Evolutionary conservation across 2,329 filamentous ascomycete genomes (phyloP), one percentile per base, ranked within the genome.

Genomic region (Penicillium sp.): DNA sequence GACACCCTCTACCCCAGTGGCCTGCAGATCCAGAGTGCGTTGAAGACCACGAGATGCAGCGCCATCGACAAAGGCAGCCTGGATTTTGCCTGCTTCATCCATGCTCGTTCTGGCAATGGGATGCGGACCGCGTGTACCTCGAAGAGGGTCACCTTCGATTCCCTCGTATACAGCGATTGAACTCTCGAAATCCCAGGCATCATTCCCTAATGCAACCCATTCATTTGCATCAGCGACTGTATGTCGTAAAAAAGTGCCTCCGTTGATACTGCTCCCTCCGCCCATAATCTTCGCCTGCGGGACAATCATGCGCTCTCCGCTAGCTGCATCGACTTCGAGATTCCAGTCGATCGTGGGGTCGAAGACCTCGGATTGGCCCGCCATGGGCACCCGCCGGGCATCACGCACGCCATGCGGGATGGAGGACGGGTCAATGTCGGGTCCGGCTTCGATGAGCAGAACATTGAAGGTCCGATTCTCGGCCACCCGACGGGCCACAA

Each of bases 391-490:
- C 22, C 44, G 39, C 22, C 49, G 38, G 29, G 50, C 39, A 45
- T 49, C 37, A 23, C 35, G 28, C 14, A 53, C 41, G 11, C 50
- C 50, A 23, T 28, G 20, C 23, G 40, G 50, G n/a, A 44, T 22
- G 22, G 13, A 26, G 23, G 28, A 20, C 3, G 42, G 14, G 31
- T 40, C 44, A 40, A 39, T 43, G 41, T 53, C 50, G 23, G 48
- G 48, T 26, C 55, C 55, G 10, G 55, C 55, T 47, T 58, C 55
- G 31, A 58, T 47, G 9, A 58, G 41, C 4, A 58, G 40, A 24
- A 58, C 49, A n/a, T 47, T 20, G 32, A 47, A 41, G 13, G 34
- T 32, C 31, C 18, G 20, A 28, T 52, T 42, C 40, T 50, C 49
- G 10, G 51, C 54, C 8, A 58, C 40, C 13, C 51, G 49, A 24